Conservation (phyloP, 2,329 filamentous ascomycete genomes). For the Aspergillus hortae region DNA sequence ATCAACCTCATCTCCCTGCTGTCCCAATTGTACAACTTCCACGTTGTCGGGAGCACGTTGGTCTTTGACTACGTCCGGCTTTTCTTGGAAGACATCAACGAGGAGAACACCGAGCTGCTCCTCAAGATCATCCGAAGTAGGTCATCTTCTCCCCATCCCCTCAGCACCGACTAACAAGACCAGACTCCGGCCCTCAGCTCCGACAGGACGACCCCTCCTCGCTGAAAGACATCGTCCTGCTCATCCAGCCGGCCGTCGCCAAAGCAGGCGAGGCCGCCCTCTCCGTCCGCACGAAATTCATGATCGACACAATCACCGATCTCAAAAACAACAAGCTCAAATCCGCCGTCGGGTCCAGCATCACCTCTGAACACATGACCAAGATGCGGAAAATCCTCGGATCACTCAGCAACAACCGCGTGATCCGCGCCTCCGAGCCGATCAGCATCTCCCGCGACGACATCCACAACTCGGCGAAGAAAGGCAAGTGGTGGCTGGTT, state of each 20-base stretch:
- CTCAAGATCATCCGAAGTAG: conserved; percentile 73
- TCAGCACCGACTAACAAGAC: conserved; percentile 11
- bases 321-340: conserved; percentile 93
- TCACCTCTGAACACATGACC: conserved; percentile 76
- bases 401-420: conserved; percentile 62
- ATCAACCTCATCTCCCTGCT: conserved; percentile 79
- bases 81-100: conserved; percentile 70
- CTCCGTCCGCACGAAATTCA: conserved; percentile 88
- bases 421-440: conserved; percentile 71
- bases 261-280: conserved; percentile 66
- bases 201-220: conserved; percentile 84
- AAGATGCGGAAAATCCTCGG: conserved; percentile 87
- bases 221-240: conserved; percentile 80
- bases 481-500: conserved; percentile 97
- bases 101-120: conserved; percentile 83
- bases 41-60: conserved; percentile 75
- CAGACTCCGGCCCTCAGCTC: conserved; percentile 71
- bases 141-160: conserved; percentile 8
- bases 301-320: conserved; percentile 94
- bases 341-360: conserved; percentile 64
- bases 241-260: conserved; percentile 69
- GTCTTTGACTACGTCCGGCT: conserved; percentile 88
- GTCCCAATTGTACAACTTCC: conserved; percentile 87
- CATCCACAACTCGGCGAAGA: conserved; percentile 76
- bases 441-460: conserved; percentile 78